phyloP scores from a whole-genome alignment of 108 stramenopile genomes.

The Aurantiochytrium sp. region DNA sequence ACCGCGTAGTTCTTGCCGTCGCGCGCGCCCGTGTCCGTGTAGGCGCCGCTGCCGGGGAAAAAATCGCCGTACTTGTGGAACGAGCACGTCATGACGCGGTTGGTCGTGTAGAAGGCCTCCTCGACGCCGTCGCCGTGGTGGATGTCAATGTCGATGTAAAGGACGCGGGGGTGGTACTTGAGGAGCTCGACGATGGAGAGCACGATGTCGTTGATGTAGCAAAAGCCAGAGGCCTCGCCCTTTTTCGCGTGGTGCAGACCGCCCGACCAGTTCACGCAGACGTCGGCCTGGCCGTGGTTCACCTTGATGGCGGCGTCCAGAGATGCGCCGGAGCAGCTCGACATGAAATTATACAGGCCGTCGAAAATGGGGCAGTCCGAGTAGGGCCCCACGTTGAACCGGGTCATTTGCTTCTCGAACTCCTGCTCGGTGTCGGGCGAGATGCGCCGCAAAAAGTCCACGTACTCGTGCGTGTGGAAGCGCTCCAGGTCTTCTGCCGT shows the following conservation, averaged over 20 bases:
- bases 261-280: slow-evolving; percentile 97
- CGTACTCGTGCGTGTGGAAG: slow-evolving; percentile 94
- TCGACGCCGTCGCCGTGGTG: slow-evolving; percentile 99
- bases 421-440: slow-evolving; percentile 73
- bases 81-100: slow-evolving; percentile 97
- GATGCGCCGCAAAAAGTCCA: slow-evolving; percentile 79
- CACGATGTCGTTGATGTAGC: slow-evolving; percentile 98
- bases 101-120: slow-evolving; percentile 99
- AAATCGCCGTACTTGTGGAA: slow-evolving; percentile 87
- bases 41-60: slow-evolving; percentile 62
- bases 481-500: slow-evolving; percentile 71
- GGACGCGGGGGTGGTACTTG: slow-evolving; percentile 93
- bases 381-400: slow-evolving; percentile 84
- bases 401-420: slow-evolving; percentile 1
- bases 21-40: slow-evolving; percentile 73
- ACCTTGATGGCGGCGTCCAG: slow-evolving; percentile 93
- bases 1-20: slow-evolving; percentile 94
- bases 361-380: slow-evolving; percentile 99
- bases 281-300: slow-evolving; percentile 82
- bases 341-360: slow-evolving; percentile 92
- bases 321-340: slow-evolving; percentile 86
- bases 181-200: slow-evolving; percentile 97
- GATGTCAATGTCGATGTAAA: slow-evolving; percentile 99
- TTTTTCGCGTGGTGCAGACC: slow-evolving; percentile 99
- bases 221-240: slow-evolving; percentile 88